A percentile compares a stretch with the other conserved stretches of the same genome.
phyloP scores from a whole-genome alignment of 768 basidiomycete genomes.

The Lentinula sp. region DNA sequence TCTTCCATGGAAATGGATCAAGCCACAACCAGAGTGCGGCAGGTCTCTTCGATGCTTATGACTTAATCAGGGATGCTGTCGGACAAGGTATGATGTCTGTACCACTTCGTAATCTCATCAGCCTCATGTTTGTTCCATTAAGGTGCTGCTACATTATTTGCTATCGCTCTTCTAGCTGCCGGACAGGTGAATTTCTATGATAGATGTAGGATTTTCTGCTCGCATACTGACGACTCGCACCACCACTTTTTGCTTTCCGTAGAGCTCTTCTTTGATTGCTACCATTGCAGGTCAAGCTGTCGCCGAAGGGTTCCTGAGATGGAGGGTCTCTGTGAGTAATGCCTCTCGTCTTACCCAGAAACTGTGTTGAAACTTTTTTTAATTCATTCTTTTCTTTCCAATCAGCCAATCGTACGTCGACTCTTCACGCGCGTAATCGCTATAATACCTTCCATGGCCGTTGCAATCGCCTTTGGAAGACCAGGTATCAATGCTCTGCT shows the following conservation, averaged over 20 bases:
- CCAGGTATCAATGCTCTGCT: constrained; percentile 71
- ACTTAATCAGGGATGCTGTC: constrained; percentile 58
- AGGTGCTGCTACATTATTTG: constrained; percentile 86
- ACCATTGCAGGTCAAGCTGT: constrained; percentile 90
- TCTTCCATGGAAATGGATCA: constrained; percentile 43
- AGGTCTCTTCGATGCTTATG: constrained; percentile 80
- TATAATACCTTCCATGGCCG: constrained; percentile 75
- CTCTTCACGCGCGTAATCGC: constrained; percentile 76
- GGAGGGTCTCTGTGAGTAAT: constrained; percentile 66
- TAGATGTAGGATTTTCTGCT: neutral
- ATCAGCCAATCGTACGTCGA: constrained; percentile 70
- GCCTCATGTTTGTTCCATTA: neutral
- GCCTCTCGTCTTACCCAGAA: neutral
- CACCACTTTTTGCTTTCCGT: neutral
- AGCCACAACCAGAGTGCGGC: constrained; percentile 37
- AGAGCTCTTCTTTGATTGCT: constrained; percentile 83
- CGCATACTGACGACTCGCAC: neutral
- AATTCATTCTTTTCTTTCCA: too few relatives aligned
- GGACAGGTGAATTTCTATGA: constrained; percentile 51
- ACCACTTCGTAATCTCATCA: neutral
- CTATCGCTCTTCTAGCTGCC: constrained; percentile 75
- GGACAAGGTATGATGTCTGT: constrained; percentile 48
- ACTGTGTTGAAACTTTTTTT: too few relatives aligned
- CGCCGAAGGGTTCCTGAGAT: constrained; percentile 83
- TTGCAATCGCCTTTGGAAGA: constrained; percentile 68